Conservation (phyloP, 2,329 filamentous ascomycete species). For the Fusarium secorum region DNA sequence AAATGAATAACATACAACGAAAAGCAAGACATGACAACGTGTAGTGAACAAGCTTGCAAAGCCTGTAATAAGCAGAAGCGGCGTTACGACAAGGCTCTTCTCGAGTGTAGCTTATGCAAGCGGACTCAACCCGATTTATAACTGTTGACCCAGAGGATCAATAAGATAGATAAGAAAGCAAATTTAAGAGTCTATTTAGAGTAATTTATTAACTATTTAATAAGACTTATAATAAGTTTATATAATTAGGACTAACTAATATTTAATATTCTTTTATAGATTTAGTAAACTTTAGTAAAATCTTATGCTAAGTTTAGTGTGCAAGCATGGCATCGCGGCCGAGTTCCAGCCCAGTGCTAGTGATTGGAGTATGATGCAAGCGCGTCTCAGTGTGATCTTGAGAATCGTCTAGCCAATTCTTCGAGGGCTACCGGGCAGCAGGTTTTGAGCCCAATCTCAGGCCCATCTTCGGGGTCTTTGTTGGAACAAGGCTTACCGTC, state of each 20-base stretch:
- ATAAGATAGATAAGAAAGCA: too few species aligned
- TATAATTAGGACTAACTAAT: too few species aligned
- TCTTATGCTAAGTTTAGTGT: too few species aligned
- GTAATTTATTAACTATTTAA: too few species aligned
- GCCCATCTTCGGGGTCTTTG: not conserved
- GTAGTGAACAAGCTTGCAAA: not conserved
- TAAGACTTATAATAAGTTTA: too few species aligned
- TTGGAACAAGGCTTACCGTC: not conserved
- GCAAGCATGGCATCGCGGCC: not conserved
- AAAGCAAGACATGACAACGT: accelerated
- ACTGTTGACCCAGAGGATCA: too few species aligned
- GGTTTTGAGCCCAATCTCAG: not conserved
- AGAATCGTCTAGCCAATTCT: not conserved
- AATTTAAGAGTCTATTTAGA: too few species aligned
- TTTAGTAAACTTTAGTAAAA: too few species aligned
- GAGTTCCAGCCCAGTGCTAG: not conserved
- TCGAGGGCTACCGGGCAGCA: not conserved
- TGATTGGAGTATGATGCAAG: not conserved
- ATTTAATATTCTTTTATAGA: too few species aligned
- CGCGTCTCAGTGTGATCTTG: not conserved
- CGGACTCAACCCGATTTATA: not conserved
- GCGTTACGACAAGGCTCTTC: not conserved
- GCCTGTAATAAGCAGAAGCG: not conserved
- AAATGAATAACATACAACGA: not conserved
- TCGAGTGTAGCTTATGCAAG: not conserved